Evolutionary conservation across 228 moss, liverwort and hornwort species (phyloP).

Genomic region (Sphagnum magellanicum): DNA sequence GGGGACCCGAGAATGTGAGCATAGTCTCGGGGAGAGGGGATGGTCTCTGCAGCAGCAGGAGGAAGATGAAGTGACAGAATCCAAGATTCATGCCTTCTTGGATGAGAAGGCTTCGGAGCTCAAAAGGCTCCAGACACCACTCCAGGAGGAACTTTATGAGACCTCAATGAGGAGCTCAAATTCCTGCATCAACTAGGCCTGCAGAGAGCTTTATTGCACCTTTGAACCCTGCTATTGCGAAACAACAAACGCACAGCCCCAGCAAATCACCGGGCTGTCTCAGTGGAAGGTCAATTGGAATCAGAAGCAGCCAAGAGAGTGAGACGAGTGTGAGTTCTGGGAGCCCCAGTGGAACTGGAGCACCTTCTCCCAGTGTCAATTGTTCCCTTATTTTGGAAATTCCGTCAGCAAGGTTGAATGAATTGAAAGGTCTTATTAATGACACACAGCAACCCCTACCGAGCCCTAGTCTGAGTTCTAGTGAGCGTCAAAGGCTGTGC

Average conservation of each 20-base stretch:
- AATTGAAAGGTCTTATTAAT: constrained; percentile 40
- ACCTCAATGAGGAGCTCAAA: constrained; percentile 47
- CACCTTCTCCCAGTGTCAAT: constrained; percentile 17
- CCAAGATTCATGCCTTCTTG: constrained; percentile 81
- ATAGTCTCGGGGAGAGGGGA: constrained; percentile 15
- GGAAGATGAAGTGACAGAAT: constrained; percentile 88
- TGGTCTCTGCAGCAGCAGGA: constrained; percentile 49
- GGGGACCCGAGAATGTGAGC: constrained; percentile 12
- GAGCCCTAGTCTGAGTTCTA: constrained; percentile 39
- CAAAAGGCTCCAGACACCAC: constrained; percentile 71
- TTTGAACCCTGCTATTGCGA: constrained; percentile 44
- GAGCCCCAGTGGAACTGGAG: constrained; percentile 44
- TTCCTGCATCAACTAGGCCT: constrained; percentile 25
- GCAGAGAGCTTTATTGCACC: constrained; percentile 56
- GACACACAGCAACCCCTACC: constrained; percentile 25
- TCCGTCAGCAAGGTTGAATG: constrained; percentile 61
- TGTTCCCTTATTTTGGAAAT: constrained; percentile 62
- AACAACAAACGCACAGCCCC: constrained; percentile 28
- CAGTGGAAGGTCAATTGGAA: constrained; percentile 44
- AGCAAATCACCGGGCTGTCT: constrained; percentile 65
- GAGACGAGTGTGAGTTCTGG: constrained; percentile 77
- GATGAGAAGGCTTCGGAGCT: constrained; percentile 92
- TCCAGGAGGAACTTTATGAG: constrained; percentile 10
- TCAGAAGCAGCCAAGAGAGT: constrained; percentile 67
- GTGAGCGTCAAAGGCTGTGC: constrained; percentile 82